Conservation (phyloP, 2,329 filamentous ascomycete genomes). For the Aspergillus melleus region DNA sequence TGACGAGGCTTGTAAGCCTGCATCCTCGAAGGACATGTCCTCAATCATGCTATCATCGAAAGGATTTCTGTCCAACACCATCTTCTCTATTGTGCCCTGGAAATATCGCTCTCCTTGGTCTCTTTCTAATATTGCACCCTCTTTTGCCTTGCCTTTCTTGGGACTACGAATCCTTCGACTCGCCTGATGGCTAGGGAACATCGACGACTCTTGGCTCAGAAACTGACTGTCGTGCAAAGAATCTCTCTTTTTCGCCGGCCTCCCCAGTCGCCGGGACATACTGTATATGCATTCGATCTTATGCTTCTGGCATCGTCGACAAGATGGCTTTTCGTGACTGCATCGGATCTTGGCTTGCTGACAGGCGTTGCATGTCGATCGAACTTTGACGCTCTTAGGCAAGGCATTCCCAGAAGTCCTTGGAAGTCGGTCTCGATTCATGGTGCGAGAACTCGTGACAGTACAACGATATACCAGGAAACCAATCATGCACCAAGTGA, state of each 20-base stretch:
- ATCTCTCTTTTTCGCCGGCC: conserved; percentile 35
- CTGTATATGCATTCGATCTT: conserved; percentile 38
- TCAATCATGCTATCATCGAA: conserved; percentile 11
- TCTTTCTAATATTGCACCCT: background rate
- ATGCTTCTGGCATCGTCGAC: conserved; percentile 36
- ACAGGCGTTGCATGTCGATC: conserved; percentile 41
- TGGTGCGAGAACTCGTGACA: background rate
- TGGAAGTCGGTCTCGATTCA: conserved; percentile 9
- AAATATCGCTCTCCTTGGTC: background rate
- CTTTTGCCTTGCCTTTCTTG: conserved; percentile 14
- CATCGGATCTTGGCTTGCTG: conserved; percentile 41
- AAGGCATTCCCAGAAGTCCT: conserved; percentile 14
- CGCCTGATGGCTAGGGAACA: background rate
- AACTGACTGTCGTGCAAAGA: conserved; percentile 1
- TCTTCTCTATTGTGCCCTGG: background rate
- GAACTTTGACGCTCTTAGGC: conserved; percentile 36
- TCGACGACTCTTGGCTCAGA: background rate
- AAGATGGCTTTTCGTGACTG: conserved; percentile 38
- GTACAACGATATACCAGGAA: background rate
- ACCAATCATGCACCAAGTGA: background rate
- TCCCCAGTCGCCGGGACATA: conserved; percentile 35
- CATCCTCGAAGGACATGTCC: conserved; percentile 7
- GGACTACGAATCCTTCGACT: conserved; percentile 12
- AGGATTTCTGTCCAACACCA: conserved; percentile 3
- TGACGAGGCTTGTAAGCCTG: conserved; percentile 8